Conservation (phyloP, 2,329 filamentous ascomycete species). For the Trichoderma hamatum region DNA sequence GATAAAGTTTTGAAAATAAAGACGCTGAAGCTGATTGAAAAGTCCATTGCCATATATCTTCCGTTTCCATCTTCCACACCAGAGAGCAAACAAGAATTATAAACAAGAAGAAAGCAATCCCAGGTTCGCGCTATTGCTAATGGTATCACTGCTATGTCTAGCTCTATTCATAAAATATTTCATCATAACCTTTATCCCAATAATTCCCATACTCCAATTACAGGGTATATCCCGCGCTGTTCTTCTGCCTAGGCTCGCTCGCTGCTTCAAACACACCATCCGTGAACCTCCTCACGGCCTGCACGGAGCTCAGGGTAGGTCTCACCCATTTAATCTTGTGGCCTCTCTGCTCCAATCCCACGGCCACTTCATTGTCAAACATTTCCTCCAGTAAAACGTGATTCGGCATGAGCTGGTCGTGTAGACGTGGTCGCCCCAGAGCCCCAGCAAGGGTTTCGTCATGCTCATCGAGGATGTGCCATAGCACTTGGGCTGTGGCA, state of each 20-base stretch:
- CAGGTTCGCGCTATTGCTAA: conserved; percentile 3
- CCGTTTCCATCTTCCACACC: background rate
- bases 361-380: conserved; percentile 67
- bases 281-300: conserved; percentile 62
- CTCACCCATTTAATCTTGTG: conserved; percentile 74
- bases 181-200: background rate
- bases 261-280: conserved; percentile 78
- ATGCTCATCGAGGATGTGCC: conserved; percentile 74
- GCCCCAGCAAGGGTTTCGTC: conserved; percentile 61
- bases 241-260: conserved; percentile 72
- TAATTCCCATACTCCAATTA: conserved; percentile 30
- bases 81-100: background rate
- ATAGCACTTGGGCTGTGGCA: conserved; percentile 71
- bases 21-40: background rate
- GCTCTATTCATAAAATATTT: background rate
- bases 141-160: conserved; percentile 17
- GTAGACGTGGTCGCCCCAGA: conserved; percentile 68
- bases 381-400: conserved; percentile 66
- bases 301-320: conserved; percentile 67
- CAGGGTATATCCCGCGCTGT: conserved; percentile 65
- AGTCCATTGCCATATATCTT: background rate
- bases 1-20: background rate
- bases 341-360: conserved; percentile 63
- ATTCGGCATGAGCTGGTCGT: conserved; percentile 82
- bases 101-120: background rate